phyloP scores from a whole-genome alignment of 176 grass and related monocot species.

The Zoysia japonica region DNA sequence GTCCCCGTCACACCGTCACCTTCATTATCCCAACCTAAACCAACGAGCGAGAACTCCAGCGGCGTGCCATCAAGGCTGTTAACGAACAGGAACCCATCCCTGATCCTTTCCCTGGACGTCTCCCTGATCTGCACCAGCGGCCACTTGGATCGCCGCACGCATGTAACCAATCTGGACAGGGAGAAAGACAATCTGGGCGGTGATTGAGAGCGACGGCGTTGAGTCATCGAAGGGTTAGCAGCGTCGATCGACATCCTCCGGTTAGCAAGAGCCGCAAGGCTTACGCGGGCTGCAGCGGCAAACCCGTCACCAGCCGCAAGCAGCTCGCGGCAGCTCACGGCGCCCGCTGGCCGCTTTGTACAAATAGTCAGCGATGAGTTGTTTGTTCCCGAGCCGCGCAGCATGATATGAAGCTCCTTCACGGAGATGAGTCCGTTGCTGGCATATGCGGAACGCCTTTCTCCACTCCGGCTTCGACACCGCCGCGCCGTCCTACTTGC shows the following conservation, averaged over 20 bases:
- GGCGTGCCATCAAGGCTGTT: conserved; percentile 15
- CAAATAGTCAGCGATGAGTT: no score
- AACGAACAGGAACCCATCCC: not conserved
- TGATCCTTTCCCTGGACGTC: not conserved
- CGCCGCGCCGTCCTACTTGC: no score
- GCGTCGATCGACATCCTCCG: not conserved
- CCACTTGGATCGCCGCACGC: not conserved
- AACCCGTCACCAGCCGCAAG: no score
- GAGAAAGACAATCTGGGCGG: not conserved
- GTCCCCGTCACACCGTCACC: conserved; percentile 11
- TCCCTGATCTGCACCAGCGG: not conserved
- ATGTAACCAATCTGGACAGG: not conserved
- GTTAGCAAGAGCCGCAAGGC: no score
- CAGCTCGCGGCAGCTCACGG: no score
- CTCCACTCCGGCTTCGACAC: no score
- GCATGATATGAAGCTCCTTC: no score
- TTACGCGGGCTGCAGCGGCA: no score
- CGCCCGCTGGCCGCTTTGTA: no score
- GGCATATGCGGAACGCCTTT: no score
- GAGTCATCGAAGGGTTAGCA: not conserved
- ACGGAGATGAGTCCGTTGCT: no score
- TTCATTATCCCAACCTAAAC: not conserved
- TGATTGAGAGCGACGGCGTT: not conserved
- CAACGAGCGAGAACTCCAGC: not conserved
- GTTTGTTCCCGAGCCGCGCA: no score